A percentile compares a stretch with the other conserved stretches of the same genome.
phyloP scores from a whole-genome alignment of 805 yeast genomes.

The Metschnikowia cerradonensis region DNA sequence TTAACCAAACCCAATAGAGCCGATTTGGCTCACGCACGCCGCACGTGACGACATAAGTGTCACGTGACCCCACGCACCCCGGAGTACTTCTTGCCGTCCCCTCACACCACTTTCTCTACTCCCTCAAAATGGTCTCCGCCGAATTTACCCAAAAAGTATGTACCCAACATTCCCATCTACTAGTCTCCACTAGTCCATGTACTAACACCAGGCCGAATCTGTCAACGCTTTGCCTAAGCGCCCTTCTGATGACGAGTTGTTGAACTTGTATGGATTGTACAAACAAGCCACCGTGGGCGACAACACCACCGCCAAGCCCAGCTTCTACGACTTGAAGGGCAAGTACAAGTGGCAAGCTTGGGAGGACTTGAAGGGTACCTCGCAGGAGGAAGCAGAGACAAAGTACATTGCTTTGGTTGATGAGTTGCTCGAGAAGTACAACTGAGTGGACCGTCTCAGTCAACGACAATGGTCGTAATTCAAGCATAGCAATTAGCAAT shows the following conservation, averaged over 20 bases:
- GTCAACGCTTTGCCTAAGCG: conserved; percentile 70
- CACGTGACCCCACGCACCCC: background rate
- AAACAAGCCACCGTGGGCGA: conserved; percentile 98
- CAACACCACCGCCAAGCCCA: conserved; percentile 82
- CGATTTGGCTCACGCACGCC: background rate
- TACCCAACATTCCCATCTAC: background rate
- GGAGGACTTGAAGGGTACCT: conserved; percentile 80
- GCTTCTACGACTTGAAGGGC: conserved; percentile 87
- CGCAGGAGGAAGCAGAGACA: conserved; percentile 87
- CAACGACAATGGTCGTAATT: conserved; percentile 10
- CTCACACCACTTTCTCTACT: background rate
- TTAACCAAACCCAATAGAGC: background rate
- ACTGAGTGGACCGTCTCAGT: conserved; percentile 9
- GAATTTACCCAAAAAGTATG: conserved; percentile 29
- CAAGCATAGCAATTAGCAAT: too few relatives aligned
- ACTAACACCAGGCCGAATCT: conserved; percentile 61
- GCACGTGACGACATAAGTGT: background rate
- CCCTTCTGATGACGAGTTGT: conserved; percentile 83
- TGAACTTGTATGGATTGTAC: conserved; percentile 84
- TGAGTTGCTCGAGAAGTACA: conserved; percentile 50
- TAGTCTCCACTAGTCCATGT: too few relatives aligned
- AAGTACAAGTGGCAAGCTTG: conserved; percentile 98
- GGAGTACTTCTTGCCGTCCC: background rate
- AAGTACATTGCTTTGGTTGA: conserved; percentile 69
- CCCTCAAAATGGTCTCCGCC: conserved; percentile 22